Evolutionary conservation across 208 protist genomes (phyloP).

Genomic region (Blechomonas ayalai): DNA sequence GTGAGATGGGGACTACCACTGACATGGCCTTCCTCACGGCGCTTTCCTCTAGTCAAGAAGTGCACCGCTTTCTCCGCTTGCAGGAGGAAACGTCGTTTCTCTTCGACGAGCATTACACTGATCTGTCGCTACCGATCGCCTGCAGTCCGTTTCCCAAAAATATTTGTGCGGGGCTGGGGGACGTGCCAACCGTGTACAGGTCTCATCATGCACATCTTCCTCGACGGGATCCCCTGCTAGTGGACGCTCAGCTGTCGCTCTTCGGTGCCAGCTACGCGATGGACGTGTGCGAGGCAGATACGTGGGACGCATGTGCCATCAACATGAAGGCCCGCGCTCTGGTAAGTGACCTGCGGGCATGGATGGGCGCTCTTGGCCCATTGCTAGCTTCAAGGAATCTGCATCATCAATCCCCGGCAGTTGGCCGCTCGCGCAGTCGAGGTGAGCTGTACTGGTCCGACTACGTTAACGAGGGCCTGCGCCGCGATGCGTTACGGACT

Average conservation of each 20-base stretch:
- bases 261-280: slow-evolving; percentile 49
- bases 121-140: slow-evolving; percentile 1
- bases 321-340: slow-evolving; percentile 35
- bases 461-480: slow-evolving; percentile 15
- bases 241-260: slow-evolving; percentile 12
- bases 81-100: slow-evolving; percentile 2
- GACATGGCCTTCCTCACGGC: not conserved
- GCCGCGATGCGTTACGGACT: slow-evolving; percentile 24
- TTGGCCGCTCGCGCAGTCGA: not conserved
- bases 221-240: slow-evolving; percentile 5
- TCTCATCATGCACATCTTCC: not conserved
- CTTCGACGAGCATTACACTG: slow-evolving; percentile 4
- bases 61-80: not conserved
- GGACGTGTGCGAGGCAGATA: too few relatives aligned
- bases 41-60: not conserved
- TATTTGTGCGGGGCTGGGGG: slow-evolving; percentile 1
- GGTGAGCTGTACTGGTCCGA: slow-evolving; percentile 10
- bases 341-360: slow-evolving; percentile 15
- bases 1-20: not conserved
- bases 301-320: slow-evolving; percentile 24
- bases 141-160: slow-evolving; percentile 3
- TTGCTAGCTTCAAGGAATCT: not conserved
- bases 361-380: slow-evolving; percentile 19
- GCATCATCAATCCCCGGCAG: not conserved
- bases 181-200: slow-evolving; percentile 8